A percentile compares a stretch with the other conserved stretches of the same genome.
Evolutionary conservation across 495 filamentous ascomycete species (phyloP).

Genomic region (Penicillium bovifimosum): DNA sequence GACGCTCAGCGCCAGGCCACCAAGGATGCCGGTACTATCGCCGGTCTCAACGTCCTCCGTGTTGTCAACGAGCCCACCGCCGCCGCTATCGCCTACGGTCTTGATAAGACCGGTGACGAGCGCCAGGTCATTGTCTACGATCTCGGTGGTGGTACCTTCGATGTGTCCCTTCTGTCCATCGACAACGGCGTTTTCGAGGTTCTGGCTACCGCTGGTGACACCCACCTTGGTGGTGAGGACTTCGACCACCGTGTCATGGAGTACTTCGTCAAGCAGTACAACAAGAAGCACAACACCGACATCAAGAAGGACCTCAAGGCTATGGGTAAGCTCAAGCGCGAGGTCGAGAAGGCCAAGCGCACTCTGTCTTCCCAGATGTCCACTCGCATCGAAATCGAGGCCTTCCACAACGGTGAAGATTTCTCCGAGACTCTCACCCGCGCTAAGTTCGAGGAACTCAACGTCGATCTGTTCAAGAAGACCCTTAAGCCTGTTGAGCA

Average conservation of each 20-base stretch:
- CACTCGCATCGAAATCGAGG: constrained; percentile 95
- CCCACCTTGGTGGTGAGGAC: constrained; percentile 98
- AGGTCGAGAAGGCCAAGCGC: constrained; percentile 99
- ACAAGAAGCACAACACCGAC: constrained; percentile 94
- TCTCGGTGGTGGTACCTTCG: constrained; percentile 99
- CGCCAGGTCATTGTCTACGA: constrained; percentile 95
- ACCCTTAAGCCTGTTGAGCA: constrained; percentile 99
- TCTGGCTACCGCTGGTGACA: constrained; percentile 96
- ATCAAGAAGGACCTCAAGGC: constrained; percentile 94
- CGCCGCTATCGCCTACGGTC: constrained; percentile 80
- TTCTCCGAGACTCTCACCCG: constrained; percentile 98
- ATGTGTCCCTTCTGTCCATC: constrained; percentile 97
- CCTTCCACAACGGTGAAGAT: constrained; percentile 94
- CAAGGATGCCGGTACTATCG: constrained; percentile 93
- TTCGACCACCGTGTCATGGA: constrained; percentile 98
- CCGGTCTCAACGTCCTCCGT: constrained; percentile 93
- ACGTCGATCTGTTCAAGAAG: constrained; percentile 97
- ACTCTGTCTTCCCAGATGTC: constrained; percentile 98
- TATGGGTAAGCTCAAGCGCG: constrained; percentile 99
- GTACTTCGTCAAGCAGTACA: constrained; percentile 96
- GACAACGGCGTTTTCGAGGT: constrained; percentile 98
- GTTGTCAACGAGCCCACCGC: constrained; percentile 95
- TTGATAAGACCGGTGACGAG: constrained; percentile 81
- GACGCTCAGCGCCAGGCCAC: constrained; percentile 97
- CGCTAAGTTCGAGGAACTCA: constrained; percentile 98